Evolutionary conservation across 2,329 filamentous ascomycete species (phyloP).

Genomic region (Tothia fuscella): DNA sequence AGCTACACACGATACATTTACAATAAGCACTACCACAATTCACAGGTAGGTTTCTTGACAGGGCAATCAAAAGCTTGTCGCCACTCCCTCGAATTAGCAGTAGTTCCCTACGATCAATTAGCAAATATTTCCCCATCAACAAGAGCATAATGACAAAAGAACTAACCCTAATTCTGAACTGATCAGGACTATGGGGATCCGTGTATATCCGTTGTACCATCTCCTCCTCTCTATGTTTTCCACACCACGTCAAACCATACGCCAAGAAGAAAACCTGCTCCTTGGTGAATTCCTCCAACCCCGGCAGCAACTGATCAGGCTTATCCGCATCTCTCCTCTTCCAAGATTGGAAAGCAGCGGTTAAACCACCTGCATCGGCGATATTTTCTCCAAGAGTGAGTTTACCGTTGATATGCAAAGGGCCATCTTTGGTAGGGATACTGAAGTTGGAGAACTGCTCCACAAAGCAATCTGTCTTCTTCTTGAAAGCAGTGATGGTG

Average conservation of each 20-base stretch:
- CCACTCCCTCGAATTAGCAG: slow-evolving; percentile 57
- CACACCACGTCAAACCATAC: slow-evolving; percentile 55
- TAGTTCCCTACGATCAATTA: slow-evolving; percentile 36
- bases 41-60: slow-evolving; percentile 52
- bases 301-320: slow-evolving; percentile 22
- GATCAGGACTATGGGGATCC: slow-evolving; percentile 54
- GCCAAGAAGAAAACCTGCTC: slow-evolving; percentile 60
- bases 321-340: slow-evolving; percentile 42
- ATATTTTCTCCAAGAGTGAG: slow-evolving; percentile 60
- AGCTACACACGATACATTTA: too few species aligned
- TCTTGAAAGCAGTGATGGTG: slow-evolving; percentile 46
- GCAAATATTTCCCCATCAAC: slow-evolving; percentile 37
- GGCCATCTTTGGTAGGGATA: slow-evolving; percentile 43
- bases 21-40: slow-evolving; percentile 58
- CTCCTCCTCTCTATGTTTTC: slow-evolving; percentile 47
- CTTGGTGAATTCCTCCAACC: slow-evolving; percentile 49
- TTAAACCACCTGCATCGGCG: slow-evolving; percentile 56
- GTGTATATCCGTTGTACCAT: slow-evolving; percentile 46
- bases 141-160: slow-evolving; percentile 44
- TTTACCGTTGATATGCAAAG: slow-evolving; percentile 50
- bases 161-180: slow-evolving; percentile 35
- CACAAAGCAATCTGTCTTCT: slow-evolving; percentile 52
- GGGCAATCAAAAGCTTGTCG: slow-evolving; percentile 55
- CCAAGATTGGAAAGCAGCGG: slow-evolving; percentile 54
- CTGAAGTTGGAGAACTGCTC: slow-evolving; percentile 54